Evolutionary conservation across 2,329 filamentous ascomycete genomes (phyloP).

Genomic region (Ambrosiella xylebori): DNA sequence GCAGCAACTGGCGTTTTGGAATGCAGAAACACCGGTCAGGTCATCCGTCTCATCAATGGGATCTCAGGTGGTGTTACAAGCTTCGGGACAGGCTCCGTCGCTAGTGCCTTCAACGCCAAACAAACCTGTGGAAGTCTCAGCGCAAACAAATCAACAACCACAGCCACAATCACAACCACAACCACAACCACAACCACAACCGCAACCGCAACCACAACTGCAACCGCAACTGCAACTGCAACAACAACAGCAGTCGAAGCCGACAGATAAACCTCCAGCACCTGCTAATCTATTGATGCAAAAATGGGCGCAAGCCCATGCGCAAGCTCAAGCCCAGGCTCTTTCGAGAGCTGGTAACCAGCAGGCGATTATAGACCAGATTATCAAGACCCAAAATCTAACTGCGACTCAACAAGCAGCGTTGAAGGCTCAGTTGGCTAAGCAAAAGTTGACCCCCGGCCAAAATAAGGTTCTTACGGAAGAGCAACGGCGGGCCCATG

Average conservation of each 20-base stretch:
- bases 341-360: no score
- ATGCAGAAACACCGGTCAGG: no score
- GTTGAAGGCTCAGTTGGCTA: no score
- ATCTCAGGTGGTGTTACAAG: no score
- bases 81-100: background rate
- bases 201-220: constrained; percentile 6
- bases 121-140: background rate
- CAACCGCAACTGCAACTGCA: background rate
- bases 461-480: background rate
- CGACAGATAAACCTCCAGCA: background rate
- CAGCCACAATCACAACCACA: background rate
- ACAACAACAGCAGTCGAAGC: constrained; percentile 17
- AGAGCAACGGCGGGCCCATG: constrained; percentile 8
- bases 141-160: background rate
- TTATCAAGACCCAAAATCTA: no score
- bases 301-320: background rate
- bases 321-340: constrained; percentile 9
- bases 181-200: constrained; percentile 15
- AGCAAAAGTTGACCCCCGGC: no score
- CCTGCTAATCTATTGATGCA: background rate
- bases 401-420: no score
- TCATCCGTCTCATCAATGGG: no score
- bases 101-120: background rate
- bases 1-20: background rate
- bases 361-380: no score